These are phyloP conservation scores for Punica granatum DNA, from an alignment of 345 rosid species.

Conservation along the genomic window DNA sequence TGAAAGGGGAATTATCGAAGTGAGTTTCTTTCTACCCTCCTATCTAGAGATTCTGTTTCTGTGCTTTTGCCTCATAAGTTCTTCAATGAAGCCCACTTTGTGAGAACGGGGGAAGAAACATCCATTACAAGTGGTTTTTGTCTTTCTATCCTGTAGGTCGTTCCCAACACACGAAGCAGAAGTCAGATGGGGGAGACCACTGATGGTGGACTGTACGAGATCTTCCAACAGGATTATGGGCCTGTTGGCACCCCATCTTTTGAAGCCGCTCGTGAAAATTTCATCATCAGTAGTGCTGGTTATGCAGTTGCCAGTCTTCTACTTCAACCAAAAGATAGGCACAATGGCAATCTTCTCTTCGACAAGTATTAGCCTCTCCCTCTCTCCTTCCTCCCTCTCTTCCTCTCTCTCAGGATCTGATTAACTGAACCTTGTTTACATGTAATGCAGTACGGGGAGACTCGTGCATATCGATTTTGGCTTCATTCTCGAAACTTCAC, in stretches of 20 bases:
- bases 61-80: neutral
- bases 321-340: constrained; percentile 98
- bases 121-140: neutral
- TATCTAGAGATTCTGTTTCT: neutral
- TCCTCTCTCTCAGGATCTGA: neutral
- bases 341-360: constrained; percentile 98
- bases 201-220: constrained; percentile 95
- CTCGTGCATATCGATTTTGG: constrained; percentile 99
- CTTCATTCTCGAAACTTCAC: constrained; percentile 89
- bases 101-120: neutral
- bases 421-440: neutral
- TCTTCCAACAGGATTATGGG: constrained; percentile 95
- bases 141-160: constrained; percentile 44
- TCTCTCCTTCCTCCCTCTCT: neutral
- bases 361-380: constrained; percentile 47
- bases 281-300: constrained; percentile 95
- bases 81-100: neutral
- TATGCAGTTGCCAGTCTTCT: constrained; percentile 97
- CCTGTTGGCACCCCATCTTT: constrained; percentile 87
- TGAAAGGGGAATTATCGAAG: constrained; percentile 96
- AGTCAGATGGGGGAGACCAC: constrained; percentile 99
- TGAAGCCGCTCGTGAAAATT: constrained; percentile 94
- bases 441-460: constrained; percentile 63
- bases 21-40: constrained; percentile 18
- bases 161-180: constrained; percentile 90